Evolutionary conservation across 306 rosid genomes (phyloP), one percentile per base, ranked within the genome.

Genomic region (Benincasa hispida): DNA sequence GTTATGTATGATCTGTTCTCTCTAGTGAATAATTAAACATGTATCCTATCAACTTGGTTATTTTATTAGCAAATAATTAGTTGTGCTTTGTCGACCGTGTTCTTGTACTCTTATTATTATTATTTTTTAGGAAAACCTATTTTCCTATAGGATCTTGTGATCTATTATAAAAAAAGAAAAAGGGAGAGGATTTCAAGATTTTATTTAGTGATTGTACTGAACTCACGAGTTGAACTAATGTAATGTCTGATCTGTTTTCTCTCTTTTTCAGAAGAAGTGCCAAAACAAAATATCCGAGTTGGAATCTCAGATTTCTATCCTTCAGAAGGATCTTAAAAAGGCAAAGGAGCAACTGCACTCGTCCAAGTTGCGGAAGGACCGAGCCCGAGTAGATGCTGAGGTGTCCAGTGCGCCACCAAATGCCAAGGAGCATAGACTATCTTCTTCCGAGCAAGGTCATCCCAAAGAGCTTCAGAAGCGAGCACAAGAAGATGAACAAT

Each of bases 271-370:
- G 99, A 89, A 87, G 83, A 92, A 88, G 85, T 89, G 91, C 77
- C 92, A 96, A 0, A 92, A 86, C 87, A 86, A 82, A 84, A 86
- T 92, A 84, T 84, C 92, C 10, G 99, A 95, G 68, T 82, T 95
- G 81, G 98, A 95, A 80, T 85, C 93, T 56, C 98, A 90, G 88
- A 80, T 89, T 80, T 83, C 92, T 65, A 88, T 86, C 62, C 96
- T 92, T 66, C 90, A 86, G 84, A 92, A 84, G 74, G 98, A 92
- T 70, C 82, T 95, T 79, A 91, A 85, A 79, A 85, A 79, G 66
- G 88, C 90, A 27, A 88, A 81, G 85, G 87, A 86, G 56, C 89
- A 87, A 79, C 88, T 92, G 67, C 67, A 72, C 54, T 82, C 81
- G 13, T 85, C 91, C 9, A 96, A 90, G 77, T 87, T 90, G 75